phyloP scores from a whole-genome alignment of 768 basidiomycete genomes.

The Dioszegia hungarica region DNA sequence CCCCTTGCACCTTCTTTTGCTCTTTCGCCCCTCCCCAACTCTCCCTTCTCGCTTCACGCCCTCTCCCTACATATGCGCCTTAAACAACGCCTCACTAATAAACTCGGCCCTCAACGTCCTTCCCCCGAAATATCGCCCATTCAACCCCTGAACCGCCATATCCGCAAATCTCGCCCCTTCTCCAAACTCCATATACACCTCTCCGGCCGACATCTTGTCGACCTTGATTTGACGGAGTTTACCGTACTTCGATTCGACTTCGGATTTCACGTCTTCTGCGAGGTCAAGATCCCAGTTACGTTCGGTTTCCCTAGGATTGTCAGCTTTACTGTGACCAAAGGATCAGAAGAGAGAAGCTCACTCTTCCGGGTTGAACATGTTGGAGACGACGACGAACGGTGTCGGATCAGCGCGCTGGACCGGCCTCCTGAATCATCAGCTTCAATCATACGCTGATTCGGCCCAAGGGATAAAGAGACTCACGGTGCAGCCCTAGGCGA shows the following conservation, averaged over 20 bases:
- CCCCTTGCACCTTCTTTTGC: too few species aligned
- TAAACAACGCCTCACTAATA: conserved; percentile 80
- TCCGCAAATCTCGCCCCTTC: conserved; percentile 66
- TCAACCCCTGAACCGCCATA: conserved; percentile 79
- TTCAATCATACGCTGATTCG: too few species aligned
- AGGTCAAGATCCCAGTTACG: conserved; percentile 95
- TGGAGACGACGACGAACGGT: conserved; percentile 72
- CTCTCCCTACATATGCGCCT: conserved; percentile 34
- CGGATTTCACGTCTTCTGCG: conserved; percentile 89
- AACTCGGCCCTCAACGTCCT: conserved; percentile 79
- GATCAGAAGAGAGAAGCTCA: conserved; percentile 50
- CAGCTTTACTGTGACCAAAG: conserved; percentile 1
- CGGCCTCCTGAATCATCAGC: conserved; percentile 53
- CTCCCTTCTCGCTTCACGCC: too few species aligned
- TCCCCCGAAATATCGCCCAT: conserved; percentile 96
- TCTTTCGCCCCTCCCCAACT: too few species aligned
- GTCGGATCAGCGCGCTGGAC: conserved; percentile 71
- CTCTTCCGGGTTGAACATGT: conserved; percentile 99
- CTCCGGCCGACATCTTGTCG: conserved; percentile 90
- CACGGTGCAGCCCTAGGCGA: conserved; percentile 8
- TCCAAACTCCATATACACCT: conserved; percentile 93
- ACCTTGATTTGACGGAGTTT: conserved; percentile 80
- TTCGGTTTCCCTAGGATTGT: conserved; percentile 72
- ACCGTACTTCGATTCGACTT: conserved; percentile 89
- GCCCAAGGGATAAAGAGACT: conserved; percentile 5